A percentile compares a stretch with the other conserved stretches of the same genome.
These are phyloP conservation scores for Fusarium denticulatum DNA, from an alignment of 2,329 filamentous ascomycete genomes.

Conservation along the genomic window DNA sequence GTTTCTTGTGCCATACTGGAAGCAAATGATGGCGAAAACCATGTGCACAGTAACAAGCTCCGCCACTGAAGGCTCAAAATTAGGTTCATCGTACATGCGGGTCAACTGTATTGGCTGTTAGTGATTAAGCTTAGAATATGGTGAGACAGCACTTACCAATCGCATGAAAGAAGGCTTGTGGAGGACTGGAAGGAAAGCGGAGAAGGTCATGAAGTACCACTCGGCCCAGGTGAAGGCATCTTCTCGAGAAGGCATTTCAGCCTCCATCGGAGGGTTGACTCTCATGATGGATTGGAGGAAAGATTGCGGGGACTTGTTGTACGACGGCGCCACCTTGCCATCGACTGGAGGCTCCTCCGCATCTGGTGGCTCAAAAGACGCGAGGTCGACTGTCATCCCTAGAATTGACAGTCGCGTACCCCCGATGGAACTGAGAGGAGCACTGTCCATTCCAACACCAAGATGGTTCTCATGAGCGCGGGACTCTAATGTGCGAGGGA, in stretches of 20 bases:
- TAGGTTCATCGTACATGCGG: constrained; percentile 75
- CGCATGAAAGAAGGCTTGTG: constrained; percentile 78
- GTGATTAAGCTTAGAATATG: background rate
- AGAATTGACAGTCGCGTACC: constrained; percentile 82
- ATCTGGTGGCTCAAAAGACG: constrained; percentile 74
- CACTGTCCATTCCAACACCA: constrained; percentile 70
- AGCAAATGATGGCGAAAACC: constrained; percentile 81
- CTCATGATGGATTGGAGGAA: constrained; percentile 74
- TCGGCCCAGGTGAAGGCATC: constrained; percentile 75
- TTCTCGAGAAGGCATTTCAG: constrained; percentile 70
- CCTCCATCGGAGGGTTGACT: constrained; percentile 64
- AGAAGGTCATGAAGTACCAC: constrained; percentile 79
- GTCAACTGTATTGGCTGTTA: constrained; percentile 57
- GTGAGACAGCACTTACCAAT: constrained; percentile 60
- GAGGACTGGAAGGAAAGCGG: constrained; percentile 78
- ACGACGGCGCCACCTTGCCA: constrained; percentile 57
- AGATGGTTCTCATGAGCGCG: constrained; percentile 71
- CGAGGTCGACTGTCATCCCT: constrained; percentile 81
- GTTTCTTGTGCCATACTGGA: constrained; percentile 80
- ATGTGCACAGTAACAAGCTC: constrained; percentile 80
- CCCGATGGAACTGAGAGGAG: constrained; percentile 76
- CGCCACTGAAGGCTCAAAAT: constrained; percentile 68
- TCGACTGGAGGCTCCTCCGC: constrained; percentile 64
- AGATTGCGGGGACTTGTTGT: constrained; percentile 78
- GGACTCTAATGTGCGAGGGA: constrained; percentile 52